Evolutionary conservation across 345 rosid genomes (phyloP).

Genomic region (Salix purpurea): DNA sequence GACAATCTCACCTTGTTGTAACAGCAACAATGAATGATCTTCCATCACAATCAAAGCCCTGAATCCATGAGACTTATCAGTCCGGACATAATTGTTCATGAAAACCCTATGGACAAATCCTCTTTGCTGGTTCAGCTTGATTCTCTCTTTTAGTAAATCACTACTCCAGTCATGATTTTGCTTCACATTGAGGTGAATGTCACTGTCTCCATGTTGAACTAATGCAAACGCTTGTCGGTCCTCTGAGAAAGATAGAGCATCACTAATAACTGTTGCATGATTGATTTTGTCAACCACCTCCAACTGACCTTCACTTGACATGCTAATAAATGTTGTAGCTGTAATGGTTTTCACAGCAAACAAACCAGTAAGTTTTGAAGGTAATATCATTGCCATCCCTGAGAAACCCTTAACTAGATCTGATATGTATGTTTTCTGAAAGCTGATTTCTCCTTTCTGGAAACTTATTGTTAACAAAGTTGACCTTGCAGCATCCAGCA

Average conservation of each 20-base stretch:
- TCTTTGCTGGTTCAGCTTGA: conserved; percentile 62
- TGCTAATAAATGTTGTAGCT: conserved; percentile 43
- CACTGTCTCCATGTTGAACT: conserved; percentile 53
- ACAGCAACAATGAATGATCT: conserved; percentile 86
- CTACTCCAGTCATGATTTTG: conserved; percentile 55
- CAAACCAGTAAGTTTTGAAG: conserved; percentile 50
- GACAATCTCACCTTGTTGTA: conserved; percentile 90
- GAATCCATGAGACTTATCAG: conserved; percentile 93
- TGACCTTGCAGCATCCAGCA: conserved; percentile 62
- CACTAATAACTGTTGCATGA: conserved; percentile 64
- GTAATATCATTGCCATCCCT: conserved; percentile 52
- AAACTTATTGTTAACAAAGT: conserved; percentile 52
- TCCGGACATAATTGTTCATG: conserved; percentile 79
- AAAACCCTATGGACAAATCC: conserved; percentile 85
- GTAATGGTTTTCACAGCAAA: conserved; percentile 50
- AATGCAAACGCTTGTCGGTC: conserved; percentile 66
- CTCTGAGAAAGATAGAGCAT: conserved; percentile 62
- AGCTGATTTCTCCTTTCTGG: conserved; percentile 47
- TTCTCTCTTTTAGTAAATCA: conserved; percentile 67
- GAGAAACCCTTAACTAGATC: conserved; percentile 47
- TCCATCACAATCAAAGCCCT: conserved; percentile 98
- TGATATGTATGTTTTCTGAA: conserved; percentile 51
- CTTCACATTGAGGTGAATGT: conserved; percentile 71
- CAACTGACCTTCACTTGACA: conserved; percentile 53
- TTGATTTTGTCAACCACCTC: conserved; percentile 59